phyloP scores from a whole-genome alignment of 2,329 filamentous ascomycete species.

The Aspergillus aculeatus region DNA sequence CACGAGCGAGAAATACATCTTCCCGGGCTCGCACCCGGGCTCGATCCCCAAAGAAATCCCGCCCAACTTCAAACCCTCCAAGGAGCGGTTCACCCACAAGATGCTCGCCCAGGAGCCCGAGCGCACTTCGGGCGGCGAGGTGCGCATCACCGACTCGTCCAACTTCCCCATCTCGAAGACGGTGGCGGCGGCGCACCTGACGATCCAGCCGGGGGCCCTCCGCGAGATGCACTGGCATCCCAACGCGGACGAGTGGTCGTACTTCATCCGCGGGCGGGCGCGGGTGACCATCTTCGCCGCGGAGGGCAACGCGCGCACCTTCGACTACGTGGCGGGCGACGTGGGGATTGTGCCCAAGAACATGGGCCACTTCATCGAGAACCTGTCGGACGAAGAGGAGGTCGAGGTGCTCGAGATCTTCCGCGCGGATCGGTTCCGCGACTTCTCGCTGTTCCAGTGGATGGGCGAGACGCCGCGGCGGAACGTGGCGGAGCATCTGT shows the following conservation, averaged over 20 bases:
- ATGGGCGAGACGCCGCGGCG: constrained; percentile 8
- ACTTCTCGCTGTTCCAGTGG: constrained; percentile 8
- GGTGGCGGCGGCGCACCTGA: constrained; percentile 6
- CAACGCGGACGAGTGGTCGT: constrained; percentile 11
- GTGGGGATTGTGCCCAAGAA: constrained; percentile 9
- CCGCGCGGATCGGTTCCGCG: constrained; percentile 7
- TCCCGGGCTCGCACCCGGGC: constrained; percentile 1
- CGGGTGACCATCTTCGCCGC: constrained; percentile 8
- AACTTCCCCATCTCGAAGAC: constrained; percentile 11
- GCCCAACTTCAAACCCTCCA: constrained; percentile 7
- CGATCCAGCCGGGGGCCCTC: constrained; percentile 5
- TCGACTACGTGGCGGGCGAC: constrained; percentile 7
- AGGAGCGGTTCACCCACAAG: constrained; percentile 8
- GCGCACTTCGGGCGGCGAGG: constrained; percentile 1
- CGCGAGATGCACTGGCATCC: constrained; percentile 15
- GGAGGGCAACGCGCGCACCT: constrained; percentile 5
- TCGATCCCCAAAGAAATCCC: constrained; percentile 2
- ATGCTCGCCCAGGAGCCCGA: constrained; percentile 4
- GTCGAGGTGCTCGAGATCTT: constrained; percentile 9
- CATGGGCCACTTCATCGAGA: constrained; percentile 10
- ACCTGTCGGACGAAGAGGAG: constrained; percentile 7
- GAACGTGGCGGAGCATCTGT: constrained; percentile 9
- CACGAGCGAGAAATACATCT: constrained; percentile 5
- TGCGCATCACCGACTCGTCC: constrained; percentile 8
- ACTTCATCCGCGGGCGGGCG: constrained; percentile 8